phyloP scores from a whole-genome alignment of 371 early-diverging fungal genomes.

The Syncephalastrum sp. region DNA sequence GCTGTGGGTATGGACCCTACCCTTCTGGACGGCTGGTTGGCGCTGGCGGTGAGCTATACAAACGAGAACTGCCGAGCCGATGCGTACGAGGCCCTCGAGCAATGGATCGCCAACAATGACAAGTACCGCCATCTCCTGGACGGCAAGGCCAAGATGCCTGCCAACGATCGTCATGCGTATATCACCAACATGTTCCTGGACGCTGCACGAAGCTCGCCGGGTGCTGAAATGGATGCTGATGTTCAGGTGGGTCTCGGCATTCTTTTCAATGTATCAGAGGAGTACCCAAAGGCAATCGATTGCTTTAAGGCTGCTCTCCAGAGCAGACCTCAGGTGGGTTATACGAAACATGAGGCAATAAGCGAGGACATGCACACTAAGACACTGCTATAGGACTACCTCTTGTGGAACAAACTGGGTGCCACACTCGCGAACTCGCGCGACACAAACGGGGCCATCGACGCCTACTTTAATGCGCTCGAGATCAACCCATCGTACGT shows the following conservation, averaged over 20 bases:
- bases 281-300: constrained; percentile 93
- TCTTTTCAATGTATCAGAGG: constrained; percentile 85
- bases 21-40: constrained; percentile 76
- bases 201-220: constrained; percentile 73
- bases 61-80: constrained; percentile 87
- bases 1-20: constrained; percentile 76
- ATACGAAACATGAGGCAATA: not conserved
- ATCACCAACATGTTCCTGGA: constrained; percentile 78
- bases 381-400: constrained; percentile 64
- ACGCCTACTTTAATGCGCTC: constrained; percentile 90
- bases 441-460: constrained; percentile 76
- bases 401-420: constrained; percentile 95
- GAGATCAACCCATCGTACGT: constrained; percentile 93
- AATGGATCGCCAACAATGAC: constrained; percentile 80
- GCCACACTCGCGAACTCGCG: constrained; percentile 93
- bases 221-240: constrained; percentile 81
- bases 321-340: constrained; percentile 71
- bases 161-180: constrained; percentile 55
- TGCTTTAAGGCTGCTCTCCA: constrained; percentile 93
- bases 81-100: constrained; percentile 84
- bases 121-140: constrained; percentile 53
- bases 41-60: constrained; percentile 90
- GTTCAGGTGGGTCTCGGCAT: constrained; percentile 94
- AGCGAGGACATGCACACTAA: not conserved
- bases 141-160: constrained; percentile 11